Conservation (phyloP, 2,329 filamentous ascomycete species). For the Ascochyta koolunga region DNA sequence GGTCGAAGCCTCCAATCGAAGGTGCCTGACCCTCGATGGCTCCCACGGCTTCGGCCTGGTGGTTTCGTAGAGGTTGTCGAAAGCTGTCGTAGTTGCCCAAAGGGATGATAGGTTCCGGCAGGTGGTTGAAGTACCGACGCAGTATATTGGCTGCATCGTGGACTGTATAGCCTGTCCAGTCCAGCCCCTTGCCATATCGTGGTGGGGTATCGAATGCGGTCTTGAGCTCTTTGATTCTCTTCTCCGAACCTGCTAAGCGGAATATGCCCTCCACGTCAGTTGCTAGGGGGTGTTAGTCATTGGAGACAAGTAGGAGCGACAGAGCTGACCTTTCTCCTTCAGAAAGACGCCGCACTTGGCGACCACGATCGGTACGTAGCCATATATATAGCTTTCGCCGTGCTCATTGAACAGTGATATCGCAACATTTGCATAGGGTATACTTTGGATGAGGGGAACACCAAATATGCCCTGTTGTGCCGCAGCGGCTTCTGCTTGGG, state of each 20-base stretch:
- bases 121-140: slow-evolving; percentile 90
- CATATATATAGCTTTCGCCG: slow-evolving; percentile 95
- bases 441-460: slow-evolving; percentile 89
- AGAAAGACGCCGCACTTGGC: slow-evolving; percentile 97
- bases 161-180: slow-evolving; percentile 97
- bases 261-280: slow-evolving; percentile 97
- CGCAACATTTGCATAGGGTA: slow-evolving; percentile 96
- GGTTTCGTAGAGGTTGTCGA: slow-evolving; percentile 75
- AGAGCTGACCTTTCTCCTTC: slow-evolving; percentile 85
- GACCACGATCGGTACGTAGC: slow-evolving; percentile 97
- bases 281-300: slow-evolving; percentile 60
- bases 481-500: slow-evolving; percentile 32
- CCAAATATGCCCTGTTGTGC: slow-evolving; percentile 84
- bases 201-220: slow-evolving; percentile 85
- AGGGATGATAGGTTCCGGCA: slow-evolving; percentile 95
- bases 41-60: slow-evolving; percentile 73
- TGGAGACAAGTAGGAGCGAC: not conserved
- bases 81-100: slow-evolving; percentile 92
- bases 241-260: slow-evolving; percentile 92
- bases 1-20: slow-evolving; percentile 75
- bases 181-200: slow-evolving; percentile 92
- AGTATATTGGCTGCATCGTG: slow-evolving; percentile 98
- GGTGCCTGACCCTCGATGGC: slow-evolving; percentile 69
- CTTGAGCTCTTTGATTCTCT: slow-evolving; percentile 96
- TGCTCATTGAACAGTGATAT: slow-evolving; percentile 94